phyloP scores from a whole-genome alignment of 371 early-diverging fungal species.

The Nematocida minor region DNA sequence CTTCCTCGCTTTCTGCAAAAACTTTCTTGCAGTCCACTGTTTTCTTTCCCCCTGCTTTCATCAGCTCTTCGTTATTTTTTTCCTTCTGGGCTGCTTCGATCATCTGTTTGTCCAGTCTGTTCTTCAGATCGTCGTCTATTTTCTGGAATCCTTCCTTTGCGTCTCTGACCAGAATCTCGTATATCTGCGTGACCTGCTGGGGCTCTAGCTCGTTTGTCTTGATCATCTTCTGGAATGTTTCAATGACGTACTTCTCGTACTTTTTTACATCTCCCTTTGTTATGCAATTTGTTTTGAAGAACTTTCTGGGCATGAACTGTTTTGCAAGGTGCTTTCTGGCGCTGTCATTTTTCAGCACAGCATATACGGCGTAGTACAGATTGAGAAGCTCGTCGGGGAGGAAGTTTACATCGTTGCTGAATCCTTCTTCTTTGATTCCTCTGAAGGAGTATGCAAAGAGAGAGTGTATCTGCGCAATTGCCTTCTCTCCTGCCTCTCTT shows the following conservation, averaged over 20 bases:
- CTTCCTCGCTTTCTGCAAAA: neutral
- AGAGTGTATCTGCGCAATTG: conserved; percentile 57
- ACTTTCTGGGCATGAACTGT: conserved; percentile 58
- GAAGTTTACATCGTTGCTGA: conserved; percentile 64
- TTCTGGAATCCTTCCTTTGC: conserved; percentile 45
- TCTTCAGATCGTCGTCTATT: conserved; percentile 42
- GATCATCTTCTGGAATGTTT: conserved; percentile 57
- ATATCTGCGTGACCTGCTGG: conserved; percentile 61
- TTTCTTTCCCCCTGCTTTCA: neutral
- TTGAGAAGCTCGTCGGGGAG: conserved; percentile 65
- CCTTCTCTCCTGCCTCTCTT: conserved; percentile 14
- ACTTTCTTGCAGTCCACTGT: neutral
- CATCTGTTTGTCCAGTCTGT: neutral
- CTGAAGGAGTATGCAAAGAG: conserved; percentile 63
- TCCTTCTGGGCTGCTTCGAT: no score
- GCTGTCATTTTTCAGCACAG: conserved; percentile 54
- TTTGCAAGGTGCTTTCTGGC: conserved; percentile 56
- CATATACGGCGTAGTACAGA: conserved; percentile 61
- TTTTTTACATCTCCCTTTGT: conserved; percentile 59
- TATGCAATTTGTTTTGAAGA: conserved; percentile 64
- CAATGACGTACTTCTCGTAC: conserved; percentile 60
- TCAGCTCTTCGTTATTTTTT: neutral
- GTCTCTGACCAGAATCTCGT: conserved; percentile 59
- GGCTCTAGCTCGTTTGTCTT: conserved; percentile 49
- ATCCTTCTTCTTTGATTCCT: conserved; percentile 63